Percentiles rank a stretch among this genome's conserved stretches.
phyloP scores from a whole-genome alignment of 495 filamentous ascomycete genomes.

The Daldinia childiae region DNA sequence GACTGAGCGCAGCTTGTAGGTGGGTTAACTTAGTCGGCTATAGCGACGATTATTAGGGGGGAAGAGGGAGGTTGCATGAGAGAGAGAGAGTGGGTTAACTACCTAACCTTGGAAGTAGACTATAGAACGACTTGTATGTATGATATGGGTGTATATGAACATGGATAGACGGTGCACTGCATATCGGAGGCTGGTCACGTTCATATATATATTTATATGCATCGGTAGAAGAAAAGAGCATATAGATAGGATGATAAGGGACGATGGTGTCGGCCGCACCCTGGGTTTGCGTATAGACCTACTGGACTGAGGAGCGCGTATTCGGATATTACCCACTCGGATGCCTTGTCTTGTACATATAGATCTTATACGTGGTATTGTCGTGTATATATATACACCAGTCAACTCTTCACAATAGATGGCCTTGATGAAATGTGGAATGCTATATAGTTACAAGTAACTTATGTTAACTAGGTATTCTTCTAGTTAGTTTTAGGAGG shows the following conservation, averaged over 20 bases:
- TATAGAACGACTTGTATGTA: slow-evolving; percentile 32
- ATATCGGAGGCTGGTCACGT: not conserved
- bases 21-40: not conserved
- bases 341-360: not conserved
- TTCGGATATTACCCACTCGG: too few relatives aligned
- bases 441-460: too few relatives aligned
- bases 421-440: too few relatives aligned
- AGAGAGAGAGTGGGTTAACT: too few relatives aligned
- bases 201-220: not conserved
- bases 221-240: not conserved
- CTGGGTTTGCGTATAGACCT: too few relatives aligned
- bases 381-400: not conserved
- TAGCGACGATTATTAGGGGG: too few relatives aligned
- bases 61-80: too few relatives aligned
- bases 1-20: slow-evolving; percentile 75
- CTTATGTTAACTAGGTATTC: too few relatives aligned
- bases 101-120: too few relatives aligned
- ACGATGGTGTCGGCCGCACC: too few relatives aligned
- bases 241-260: not conserved
- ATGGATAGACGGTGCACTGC: not conserved
- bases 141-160: slow-evolving; percentile 40
- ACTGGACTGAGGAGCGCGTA: too few relatives aligned
- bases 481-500: too few relatives aligned
- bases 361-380: not conserved
- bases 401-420: not conserved